phyloP scores from a whole-genome alignment of 495 filamentous ascomycete genomes.

The Neurospora sublineolata region DNA sequence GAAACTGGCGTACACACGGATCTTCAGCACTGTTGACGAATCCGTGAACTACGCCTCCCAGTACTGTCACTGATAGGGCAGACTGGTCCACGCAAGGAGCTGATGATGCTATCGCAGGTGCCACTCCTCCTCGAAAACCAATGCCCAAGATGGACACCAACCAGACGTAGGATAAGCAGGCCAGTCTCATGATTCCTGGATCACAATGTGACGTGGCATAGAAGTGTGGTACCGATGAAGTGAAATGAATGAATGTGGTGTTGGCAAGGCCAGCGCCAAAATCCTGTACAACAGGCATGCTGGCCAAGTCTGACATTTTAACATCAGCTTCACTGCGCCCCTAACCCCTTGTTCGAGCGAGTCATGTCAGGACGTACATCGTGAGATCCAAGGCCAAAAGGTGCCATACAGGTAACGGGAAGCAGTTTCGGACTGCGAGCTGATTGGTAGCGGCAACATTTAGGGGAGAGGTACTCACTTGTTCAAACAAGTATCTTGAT shows the following conservation, averaged over 20 bases:
- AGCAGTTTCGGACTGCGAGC: background rate
- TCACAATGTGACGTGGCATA: background rate
- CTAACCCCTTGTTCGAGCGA: background rate
- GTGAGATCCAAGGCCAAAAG: background rate
- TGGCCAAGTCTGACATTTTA: background rate
- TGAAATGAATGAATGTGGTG: background rate
- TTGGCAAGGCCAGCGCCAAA: background rate
- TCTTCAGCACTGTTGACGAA: background rate
- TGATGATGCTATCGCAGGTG: background rate
- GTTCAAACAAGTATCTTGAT: background rate
- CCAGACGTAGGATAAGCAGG: background rate
- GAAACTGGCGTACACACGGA: conserved; percentile 27
- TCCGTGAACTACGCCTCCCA: conserved; percentile 8
- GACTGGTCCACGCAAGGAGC: background rate
- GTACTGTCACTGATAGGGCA: conserved; percentile 3
- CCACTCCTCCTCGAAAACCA: background rate
- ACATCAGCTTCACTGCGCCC: background rate
- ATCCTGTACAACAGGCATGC: background rate
- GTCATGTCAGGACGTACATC: background rate
- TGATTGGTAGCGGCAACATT: background rate
- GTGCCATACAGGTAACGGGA: background rate
- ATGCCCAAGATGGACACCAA: background rate
- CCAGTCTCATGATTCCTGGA: background rate
- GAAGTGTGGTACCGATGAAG: background rate
- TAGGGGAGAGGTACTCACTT: background rate